These are phyloP conservation scores for Coniochaeta ligniaria DNA, from an alignment of 2,329 filamentous ascomycete species.

Conservation along the genomic window DNA sequence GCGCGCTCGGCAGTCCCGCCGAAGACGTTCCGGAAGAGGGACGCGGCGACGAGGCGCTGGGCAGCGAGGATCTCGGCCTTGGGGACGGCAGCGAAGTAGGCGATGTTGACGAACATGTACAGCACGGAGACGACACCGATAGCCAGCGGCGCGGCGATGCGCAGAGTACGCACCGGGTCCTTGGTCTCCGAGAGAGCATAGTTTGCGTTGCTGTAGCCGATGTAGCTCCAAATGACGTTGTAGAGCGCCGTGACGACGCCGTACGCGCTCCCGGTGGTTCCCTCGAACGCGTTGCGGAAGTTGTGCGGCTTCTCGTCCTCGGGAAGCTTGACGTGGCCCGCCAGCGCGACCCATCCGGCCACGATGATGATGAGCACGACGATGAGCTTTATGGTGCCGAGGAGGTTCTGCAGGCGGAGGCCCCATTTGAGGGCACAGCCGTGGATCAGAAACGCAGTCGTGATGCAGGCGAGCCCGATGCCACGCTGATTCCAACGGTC, in stretches of 20 bases:
- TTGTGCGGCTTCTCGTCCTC: slow-evolving; percentile 49
- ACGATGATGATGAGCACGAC: slow-evolving; percentile 60
- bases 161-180: slow-evolving; percentile 57
- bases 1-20: slow-evolving; percentile 47
- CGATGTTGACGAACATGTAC: slow-evolving; percentile 61
- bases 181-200: slow-evolving; percentile 59
- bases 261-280: slow-evolving; percentile 59
- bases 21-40: slow-evolving; percentile 50
- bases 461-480: slow-evolving; percentile 60
- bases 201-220: slow-evolving; percentile 63
- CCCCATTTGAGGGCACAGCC: slow-evolving; percentile 58
- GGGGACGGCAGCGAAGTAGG: slow-evolving; percentile 55
- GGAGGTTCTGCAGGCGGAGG: slow-evolving; percentile 57
- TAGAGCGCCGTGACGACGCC: slow-evolving; percentile 63
- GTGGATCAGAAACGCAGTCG: slow-evolving; percentile 58
- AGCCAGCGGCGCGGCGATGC: slow-evolving; percentile 56
- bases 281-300: slow-evolving; percentile 56
- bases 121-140: slow-evolving; percentile 50
- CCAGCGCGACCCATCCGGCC: slow-evolving; percentile 53
- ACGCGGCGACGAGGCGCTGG: slow-evolving; percentile 44
- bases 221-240: slow-evolving; percentile 66
- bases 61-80: slow-evolving; percentile 44
- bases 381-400: slow-evolving; percentile 59
- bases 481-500: slow-evolving; percentile 61
- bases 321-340: slow-evolving; percentile 48